Evolutionary conservation across 805 yeast genomes (phyloP).

Genomic region (Saturnispora saitoi): DNA sequence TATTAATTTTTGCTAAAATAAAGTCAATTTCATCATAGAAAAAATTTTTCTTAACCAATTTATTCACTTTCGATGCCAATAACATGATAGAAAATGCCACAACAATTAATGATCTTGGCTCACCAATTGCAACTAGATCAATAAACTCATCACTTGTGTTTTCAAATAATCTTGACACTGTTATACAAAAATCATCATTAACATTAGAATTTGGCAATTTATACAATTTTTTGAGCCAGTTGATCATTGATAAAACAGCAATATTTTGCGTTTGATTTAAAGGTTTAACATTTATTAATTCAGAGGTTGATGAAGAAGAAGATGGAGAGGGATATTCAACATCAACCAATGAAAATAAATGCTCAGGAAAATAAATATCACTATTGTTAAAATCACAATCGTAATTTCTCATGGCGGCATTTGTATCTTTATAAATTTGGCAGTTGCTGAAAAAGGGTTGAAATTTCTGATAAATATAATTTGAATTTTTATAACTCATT

Average conservation of each 20-base stretch:
- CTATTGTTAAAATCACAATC: conserved; percentile 4
- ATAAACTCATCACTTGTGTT: conserved; percentile 8
- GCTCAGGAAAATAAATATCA: conserved; percentile 14
- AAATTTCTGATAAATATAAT: conserved; percentile 6
- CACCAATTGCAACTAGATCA: conserved; percentile 13
- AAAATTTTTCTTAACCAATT: conserved; percentile 3
- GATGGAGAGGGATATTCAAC: neutral
- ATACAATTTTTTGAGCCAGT: conserved; percentile 4
- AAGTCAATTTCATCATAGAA: conserved; percentile 10
- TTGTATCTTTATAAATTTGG: conserved; percentile 2
- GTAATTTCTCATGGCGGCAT: neutral
- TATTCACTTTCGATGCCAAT: conserved; percentile 10
- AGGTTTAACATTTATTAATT: neutral
- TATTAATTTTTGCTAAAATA: conserved; percentile 6
- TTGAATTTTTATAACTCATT: conserved; percentile 11
- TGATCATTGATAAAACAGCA: neutral
- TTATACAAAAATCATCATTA: conserved; percentile 13
- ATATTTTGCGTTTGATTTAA: neutral
- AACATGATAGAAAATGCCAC: conserved; percentile 17
- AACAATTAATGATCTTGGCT: conserved; percentile 17
- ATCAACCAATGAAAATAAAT: conserved; percentile 11
- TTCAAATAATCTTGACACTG: conserved; percentile 14
- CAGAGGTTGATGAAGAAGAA: neutral
- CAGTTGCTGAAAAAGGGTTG: conserved; percentile 3
- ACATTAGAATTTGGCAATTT: conserved; percentile 6